Percentiles rank a stretch among this genome's conserved stretches.
These are phyloP conservation scores for Geotrichum citri-aurantii DNA, from an alignment of 1,139 yeast genomes.

Conservation along the genomic window DNA sequence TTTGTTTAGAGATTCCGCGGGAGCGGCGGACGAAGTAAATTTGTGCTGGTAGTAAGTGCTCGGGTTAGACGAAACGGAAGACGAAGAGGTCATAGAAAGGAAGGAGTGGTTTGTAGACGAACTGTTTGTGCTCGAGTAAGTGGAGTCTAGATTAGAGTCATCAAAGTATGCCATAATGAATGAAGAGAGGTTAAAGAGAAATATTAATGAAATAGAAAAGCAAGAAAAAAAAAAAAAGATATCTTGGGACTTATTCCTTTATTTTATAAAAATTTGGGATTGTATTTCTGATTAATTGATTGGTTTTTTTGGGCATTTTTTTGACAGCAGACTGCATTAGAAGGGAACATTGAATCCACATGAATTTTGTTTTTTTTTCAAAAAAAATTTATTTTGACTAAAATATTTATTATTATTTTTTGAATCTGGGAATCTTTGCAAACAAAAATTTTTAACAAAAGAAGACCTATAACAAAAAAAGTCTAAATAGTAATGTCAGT, in stretches of 20 bases:
- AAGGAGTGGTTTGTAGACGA: neutral
- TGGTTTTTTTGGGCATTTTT: no score
- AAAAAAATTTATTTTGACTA: no score
- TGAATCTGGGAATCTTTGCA: neutral
- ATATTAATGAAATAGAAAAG: no score
- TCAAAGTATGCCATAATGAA: conserved; percentile 1
- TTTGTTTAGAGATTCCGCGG: neutral
- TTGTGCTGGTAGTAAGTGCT: neutral
- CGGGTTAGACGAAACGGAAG: neutral
- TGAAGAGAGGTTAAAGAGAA: neutral
- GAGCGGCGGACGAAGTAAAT: neutral
- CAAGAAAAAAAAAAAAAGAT: neutral
- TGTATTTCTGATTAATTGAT: no score
- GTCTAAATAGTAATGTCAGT: neutral
- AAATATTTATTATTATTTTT: no score
- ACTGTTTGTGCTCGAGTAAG: conserved; percentile 1
- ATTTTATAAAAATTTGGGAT: no score
- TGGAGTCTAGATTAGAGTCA: conserved; percentile 7
- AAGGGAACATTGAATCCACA: neutral
- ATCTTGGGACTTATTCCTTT: neutral
- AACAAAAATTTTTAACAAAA: neutral
- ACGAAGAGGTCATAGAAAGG: neutral
- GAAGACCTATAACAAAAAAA: no score
- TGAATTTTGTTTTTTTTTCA: no score
- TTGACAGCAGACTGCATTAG: neutral